Evolutionary conservation across 176 grass and related monocot species (phyloP).

Genomic region (Leersia perrieri): DNA sequence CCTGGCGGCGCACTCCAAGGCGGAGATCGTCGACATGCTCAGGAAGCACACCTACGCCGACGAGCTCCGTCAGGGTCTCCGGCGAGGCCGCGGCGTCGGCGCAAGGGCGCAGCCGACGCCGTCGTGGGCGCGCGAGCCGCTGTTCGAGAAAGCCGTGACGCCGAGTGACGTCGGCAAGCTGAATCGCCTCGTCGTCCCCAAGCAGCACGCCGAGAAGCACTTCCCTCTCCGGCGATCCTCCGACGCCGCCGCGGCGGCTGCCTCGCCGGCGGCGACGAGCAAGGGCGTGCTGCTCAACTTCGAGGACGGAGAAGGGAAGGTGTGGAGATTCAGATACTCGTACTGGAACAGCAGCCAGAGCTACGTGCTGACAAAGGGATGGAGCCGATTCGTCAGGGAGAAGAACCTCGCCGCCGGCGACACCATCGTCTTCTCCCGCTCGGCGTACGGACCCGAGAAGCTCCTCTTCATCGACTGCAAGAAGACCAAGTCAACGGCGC

Average conservation of each 20-base stretch:
- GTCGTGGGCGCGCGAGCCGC: constrained; percentile 48
- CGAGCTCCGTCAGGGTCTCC: constrained; percentile 74
- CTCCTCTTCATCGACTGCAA: constrained; percentile 82
- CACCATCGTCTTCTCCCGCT: constrained; percentile 66
- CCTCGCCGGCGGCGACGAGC: too few species aligned
- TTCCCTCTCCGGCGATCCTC: constrained; percentile 45
- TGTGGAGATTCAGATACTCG: constrained; percentile 85
- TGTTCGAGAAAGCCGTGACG: constrained; percentile 90
- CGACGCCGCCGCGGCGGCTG: not conserved
- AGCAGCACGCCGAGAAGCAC: constrained; percentile 96
- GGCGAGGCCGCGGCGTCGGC: constrained; percentile 39
- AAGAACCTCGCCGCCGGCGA: constrained; percentile 83
- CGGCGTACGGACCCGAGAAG: constrained; percentile 46
- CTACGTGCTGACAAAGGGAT: constrained; percentile 95
- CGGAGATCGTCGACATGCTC: constrained; percentile 92
- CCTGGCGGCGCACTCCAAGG: constrained; percentile 71
- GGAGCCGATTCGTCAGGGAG: constrained; percentile 95
- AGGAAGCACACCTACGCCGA: constrained; percentile 89
- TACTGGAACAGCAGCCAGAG: constrained; percentile 99
- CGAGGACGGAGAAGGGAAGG: constrained; percentile 76
- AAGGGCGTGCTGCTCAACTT: constrained; percentile 87
- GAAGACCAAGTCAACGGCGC: constrained; percentile 4
- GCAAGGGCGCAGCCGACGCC: constrained; percentile 41
- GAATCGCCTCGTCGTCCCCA: constrained; percentile 93
- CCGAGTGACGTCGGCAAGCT: constrained; percentile 96